A percentile compares a stretch with the other conserved stretches of the same genome.
Conservation (phyloP, 352 stramenopile species). For the Phytophthora uliginosa region DNA sequence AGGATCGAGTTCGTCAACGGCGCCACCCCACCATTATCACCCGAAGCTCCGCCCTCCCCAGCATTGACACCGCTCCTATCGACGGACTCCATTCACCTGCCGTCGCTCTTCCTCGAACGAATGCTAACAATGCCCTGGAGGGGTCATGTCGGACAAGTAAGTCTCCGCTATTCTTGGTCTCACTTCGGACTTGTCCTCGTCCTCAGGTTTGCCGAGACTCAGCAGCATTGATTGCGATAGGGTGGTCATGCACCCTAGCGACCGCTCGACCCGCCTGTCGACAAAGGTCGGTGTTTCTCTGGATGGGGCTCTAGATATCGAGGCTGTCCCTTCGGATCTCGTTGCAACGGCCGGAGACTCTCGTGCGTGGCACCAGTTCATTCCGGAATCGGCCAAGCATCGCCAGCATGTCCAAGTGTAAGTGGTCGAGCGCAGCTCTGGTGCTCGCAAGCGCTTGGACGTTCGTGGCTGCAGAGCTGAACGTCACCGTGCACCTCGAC, state of each 20-base stretch:
- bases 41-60: neutral
- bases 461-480: conserved; percentile 15
- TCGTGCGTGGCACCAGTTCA: conserved; percentile 4
- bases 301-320: neutral
- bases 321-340: conserved; percentile 24
- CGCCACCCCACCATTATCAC: conserved; percentile 2
- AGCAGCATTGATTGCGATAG: neutral
- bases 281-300: conserved; percentile 9
- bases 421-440: conserved; percentile 2
- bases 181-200: neutral
- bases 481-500: conserved; percentile 36
- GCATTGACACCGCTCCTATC: neutral
- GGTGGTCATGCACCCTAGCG: neutral
- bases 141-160: neutral
- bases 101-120: neutral
- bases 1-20: conserved; percentile 49
- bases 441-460: neutral
- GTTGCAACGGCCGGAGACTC: conserved; percentile 1
- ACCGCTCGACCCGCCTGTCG: conserved; percentile 13
- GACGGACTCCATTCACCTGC: neutral
- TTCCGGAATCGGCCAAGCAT: conserved; percentile 14
- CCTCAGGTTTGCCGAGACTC: neutral
- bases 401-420: conserved; percentile 1
- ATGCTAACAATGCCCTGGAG: neutral
- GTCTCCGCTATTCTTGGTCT: neutral